Conservation (phyloP, 2,329 filamentous ascomycete species). For the Neonectria punicea region DNA sequence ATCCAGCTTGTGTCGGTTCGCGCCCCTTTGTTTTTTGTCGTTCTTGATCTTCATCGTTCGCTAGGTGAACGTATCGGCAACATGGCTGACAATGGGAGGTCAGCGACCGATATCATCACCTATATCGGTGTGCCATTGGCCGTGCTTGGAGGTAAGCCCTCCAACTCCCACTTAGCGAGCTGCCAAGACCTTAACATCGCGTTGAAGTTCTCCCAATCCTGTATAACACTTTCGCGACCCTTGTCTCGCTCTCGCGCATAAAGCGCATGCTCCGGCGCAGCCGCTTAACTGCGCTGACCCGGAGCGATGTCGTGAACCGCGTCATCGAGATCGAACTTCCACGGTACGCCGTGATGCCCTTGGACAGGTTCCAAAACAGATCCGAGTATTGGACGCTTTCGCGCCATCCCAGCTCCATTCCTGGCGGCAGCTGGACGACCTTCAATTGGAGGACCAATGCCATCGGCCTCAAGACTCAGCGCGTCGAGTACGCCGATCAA, state of each 20-base stretch:
- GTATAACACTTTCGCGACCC: constrained; percentile 71
- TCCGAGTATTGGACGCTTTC: constrained; percentile 69
- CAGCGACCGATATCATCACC: constrained; percentile 62
- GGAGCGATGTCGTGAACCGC: constrained; percentile 72
- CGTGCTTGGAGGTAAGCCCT: constrained; percentile 56
- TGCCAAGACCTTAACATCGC: background rate
- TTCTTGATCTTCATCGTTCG: background rate
- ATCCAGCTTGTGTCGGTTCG: background rate
- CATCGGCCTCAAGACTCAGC: constrained; percentile 70
- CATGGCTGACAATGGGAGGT: constrained; percentile 48
- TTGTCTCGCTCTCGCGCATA: constrained; percentile 69
- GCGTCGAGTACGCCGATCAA: constrained; percentile 70
- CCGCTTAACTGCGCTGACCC: constrained; percentile 68
- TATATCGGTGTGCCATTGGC: constrained; percentile 68
- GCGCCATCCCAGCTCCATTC: constrained; percentile 61
- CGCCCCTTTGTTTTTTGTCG: constrained; percentile 10
- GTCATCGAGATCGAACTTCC: constrained; percentile 75
- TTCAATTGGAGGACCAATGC: constrained; percentile 74
- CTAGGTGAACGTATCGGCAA: constrained; percentile 1
- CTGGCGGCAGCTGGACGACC: constrained; percentile 71
- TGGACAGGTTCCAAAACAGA: constrained; percentile 63
- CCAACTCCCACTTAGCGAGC: background rate
- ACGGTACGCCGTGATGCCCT: constrained; percentile 70
- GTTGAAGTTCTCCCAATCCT: constrained; percentile 67
- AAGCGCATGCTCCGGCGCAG: constrained; percentile 66